Percentiles rank a stretch among this genome's conserved stretches.
Evolutionary conservation across 257 asterid genomes (phyloP).

Genomic region (Striga asiatica): DNA sequence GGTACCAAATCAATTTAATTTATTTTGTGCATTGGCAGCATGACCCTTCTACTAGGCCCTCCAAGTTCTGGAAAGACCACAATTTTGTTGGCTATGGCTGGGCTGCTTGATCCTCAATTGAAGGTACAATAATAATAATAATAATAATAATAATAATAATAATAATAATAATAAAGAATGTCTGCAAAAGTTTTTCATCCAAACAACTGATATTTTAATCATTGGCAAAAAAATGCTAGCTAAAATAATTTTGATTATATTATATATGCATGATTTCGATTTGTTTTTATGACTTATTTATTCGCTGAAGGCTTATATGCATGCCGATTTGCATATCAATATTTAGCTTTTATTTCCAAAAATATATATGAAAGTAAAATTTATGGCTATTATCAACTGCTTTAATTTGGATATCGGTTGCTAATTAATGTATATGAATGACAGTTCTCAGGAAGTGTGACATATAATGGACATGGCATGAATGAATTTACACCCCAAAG

Average conservation of each 20-base stretch:
- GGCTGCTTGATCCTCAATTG: slow-evolving; percentile 40
- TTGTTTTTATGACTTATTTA: too few species aligned
- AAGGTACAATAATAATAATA: slow-evolving; percentile 19
- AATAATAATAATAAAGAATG: not conserved
- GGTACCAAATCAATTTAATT: not conserved
- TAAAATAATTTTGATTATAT: too few species aligned
- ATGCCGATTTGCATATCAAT: too few species aligned
- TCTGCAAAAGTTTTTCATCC: not conserved
- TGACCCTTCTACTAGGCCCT: slow-evolving; percentile 70
- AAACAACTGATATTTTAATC: too few species aligned
- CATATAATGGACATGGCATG: slow-evolving; percentile 51
- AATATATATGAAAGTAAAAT: too few species aligned
- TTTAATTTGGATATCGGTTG: too few species aligned
- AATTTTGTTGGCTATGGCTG: slow-evolving; percentile 57
- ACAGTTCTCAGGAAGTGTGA: slow-evolving; percentile 47
- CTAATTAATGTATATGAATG: too few species aligned
- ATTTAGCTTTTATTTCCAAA: too few species aligned
- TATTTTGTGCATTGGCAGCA: slow-evolving; percentile 21
- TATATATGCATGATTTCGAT: too few species aligned
- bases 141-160: not conserved
- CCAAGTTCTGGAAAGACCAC: slow-evolving; percentile 65
- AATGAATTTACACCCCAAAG: slow-evolving; percentile 49
- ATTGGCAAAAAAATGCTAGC: not conserved
- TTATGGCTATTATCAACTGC: too few species aligned
- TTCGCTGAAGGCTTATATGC: too few species aligned